Percentiles rank a stretch among this genome's conserved stretches.
Conservation (phyloP, 495 filamentous ascomycete species). For the Darksidea phi region DNA sequence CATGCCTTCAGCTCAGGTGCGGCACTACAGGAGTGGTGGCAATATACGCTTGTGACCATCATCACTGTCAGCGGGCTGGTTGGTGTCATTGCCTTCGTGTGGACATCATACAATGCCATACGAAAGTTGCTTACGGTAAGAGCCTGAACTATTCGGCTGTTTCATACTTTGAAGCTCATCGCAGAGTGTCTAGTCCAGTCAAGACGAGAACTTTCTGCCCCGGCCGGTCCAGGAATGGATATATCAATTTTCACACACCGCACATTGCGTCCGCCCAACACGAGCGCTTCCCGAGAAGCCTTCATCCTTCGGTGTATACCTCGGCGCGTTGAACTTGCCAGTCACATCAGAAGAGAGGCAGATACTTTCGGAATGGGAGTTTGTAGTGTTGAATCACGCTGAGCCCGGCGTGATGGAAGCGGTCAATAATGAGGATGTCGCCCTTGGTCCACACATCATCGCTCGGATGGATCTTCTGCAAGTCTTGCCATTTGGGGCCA, state of each 20-base stretch:
- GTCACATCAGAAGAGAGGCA: conserved; percentile 40
- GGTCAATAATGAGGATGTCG: conserved; percentile 33
- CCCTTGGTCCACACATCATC: conserved; percentile 40
- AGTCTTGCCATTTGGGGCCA: conserved; percentile 36
- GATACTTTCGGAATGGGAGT: conserved; percentile 50
- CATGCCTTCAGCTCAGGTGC: conserved; percentile 22
- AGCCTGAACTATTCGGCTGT: neutral
- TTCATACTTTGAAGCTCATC: conserved; percentile 3
- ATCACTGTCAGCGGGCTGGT: conserved; percentile 29
- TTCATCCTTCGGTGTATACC: conserved; percentile 52
- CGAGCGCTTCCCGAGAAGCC: conserved; percentile 40
- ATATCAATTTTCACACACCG: conserved; percentile 10
- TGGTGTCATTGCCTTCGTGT: conserved; percentile 27
- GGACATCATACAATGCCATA: conserved; percentile 10
- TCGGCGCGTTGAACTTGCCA: conserved; percentile 47
- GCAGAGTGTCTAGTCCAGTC: neutral
- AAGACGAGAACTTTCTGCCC: conserved; percentile 11
- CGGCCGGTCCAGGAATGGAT: conserved; percentile 25
- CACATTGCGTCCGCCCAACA: conserved; percentile 4
- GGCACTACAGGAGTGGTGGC: conserved; percentile 33
- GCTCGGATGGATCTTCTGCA: conserved; percentile 48
- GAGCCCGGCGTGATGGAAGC: conserved; percentile 46
- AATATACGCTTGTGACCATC: conserved; percentile 30
- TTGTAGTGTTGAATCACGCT: conserved; percentile 51
- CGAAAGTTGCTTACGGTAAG: conserved; percentile 27